Conservation (phyloP, 2,329 filamentous ascomycete species). For the Ascochyta fabae region DNA sequence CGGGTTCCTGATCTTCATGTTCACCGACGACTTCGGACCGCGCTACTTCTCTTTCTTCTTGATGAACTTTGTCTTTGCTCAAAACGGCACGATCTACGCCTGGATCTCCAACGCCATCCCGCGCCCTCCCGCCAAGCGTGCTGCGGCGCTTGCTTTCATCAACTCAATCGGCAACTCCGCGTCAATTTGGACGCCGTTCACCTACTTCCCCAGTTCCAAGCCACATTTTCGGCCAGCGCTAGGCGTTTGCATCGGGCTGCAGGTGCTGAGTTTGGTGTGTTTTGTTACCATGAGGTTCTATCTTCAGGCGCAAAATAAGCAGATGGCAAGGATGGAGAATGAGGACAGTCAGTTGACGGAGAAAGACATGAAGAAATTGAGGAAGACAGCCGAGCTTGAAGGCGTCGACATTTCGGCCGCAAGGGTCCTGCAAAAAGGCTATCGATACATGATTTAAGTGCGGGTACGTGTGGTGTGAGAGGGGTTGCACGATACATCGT, state of each 20-base stretch:
- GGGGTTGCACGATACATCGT: not conserved
- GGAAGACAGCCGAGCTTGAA: slow-evolving; percentile 60
- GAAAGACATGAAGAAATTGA: slow-evolving; percentile 55
- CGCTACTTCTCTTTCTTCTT: slow-evolving; percentile 64
- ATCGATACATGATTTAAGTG: slow-evolving; percentile 57
- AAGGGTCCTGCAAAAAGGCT: slow-evolving; percentile 61
- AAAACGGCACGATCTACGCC: slow-evolving; percentile 63
- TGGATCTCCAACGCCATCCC: slow-evolving; percentile 61
- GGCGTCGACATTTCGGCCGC: slow-evolving; percentile 59
- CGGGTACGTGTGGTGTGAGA: not conserved
- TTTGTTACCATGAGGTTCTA: slow-evolving; percentile 26
- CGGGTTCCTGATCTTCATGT: slow-evolving; percentile 63
- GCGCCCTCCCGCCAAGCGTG: slow-evolving; percentile 61
- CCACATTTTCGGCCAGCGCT: slow-evolving; percentile 32
- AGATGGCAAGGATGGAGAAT: slow-evolving; percentile 59
- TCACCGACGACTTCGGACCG: slow-evolving; percentile 57
- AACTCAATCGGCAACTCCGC: slow-evolving; percentile 62
- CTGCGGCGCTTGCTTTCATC: slow-evolving; percentile 62
- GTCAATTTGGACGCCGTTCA: slow-evolving; percentile 57
- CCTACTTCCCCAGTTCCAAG: slow-evolving; percentile 35
- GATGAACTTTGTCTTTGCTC: slow-evolving; percentile 63
- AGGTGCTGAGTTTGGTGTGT: slow-evolving; percentile 23
- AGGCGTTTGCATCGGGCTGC: slow-evolving; percentile 31
- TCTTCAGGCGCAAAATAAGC: slow-evolving; percentile 55
- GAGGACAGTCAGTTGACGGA: slow-evolving; percentile 55